Evolutionary conservation across 768 basidiomycete species (phyloP).

Genomic region (Kwoniella mangroviensis): DNA sequence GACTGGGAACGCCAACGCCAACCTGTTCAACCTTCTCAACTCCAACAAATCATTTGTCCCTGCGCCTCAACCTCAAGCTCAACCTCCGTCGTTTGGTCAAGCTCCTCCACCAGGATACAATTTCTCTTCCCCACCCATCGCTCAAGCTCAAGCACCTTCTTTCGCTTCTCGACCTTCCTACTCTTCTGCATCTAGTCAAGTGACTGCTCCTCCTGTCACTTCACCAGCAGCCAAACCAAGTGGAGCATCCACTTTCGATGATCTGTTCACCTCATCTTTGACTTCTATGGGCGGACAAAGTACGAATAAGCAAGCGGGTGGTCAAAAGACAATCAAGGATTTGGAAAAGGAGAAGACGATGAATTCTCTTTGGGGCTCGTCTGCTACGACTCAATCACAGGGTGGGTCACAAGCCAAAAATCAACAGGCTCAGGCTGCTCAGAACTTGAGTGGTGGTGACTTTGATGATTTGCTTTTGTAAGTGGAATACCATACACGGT

Average conservation of each 20-base stretch:
- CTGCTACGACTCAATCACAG: not conserved
- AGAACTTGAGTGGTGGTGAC: constrained; percentile 14
- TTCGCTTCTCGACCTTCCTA: constrained; percentile 62
- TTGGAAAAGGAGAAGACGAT: constrained; percentile 84
- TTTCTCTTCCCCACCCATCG: constrained; percentile 55
- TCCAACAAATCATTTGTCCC: constrained; percentile 33
- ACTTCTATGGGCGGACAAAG: constrained; percentile 56
- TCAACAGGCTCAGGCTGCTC: constrained; percentile 14
- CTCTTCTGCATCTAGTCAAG: constrained; percentile 30
- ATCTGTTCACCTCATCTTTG: constrained; percentile 83
- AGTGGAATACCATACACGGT: not conserved
- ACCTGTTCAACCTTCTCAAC: constrained; percentile 56
- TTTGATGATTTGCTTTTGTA: constrained; percentile 45
- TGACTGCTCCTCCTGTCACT: constrained; percentile 18
- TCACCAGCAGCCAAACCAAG: constrained; percentile 22
- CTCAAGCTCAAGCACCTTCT: constrained; percentile 17
- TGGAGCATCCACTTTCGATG: constrained; percentile 68
- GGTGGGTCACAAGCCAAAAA: not conserved
- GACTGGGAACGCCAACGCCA: constrained; percentile 34
- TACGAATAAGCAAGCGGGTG: constrained; percentile 22
- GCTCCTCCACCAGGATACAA: constrained; percentile 46
- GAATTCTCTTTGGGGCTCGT: constrained; percentile 75
- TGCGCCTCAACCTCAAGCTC: constrained; percentile 22
- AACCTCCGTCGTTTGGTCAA: constrained; percentile 1
- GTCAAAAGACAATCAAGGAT: constrained; percentile 81